These are phyloP conservation scores for Auxenochlorella pyrenoidosa DNA, from an alignment of 139 green algal genomes.

Conservation along the genomic window DNA sequence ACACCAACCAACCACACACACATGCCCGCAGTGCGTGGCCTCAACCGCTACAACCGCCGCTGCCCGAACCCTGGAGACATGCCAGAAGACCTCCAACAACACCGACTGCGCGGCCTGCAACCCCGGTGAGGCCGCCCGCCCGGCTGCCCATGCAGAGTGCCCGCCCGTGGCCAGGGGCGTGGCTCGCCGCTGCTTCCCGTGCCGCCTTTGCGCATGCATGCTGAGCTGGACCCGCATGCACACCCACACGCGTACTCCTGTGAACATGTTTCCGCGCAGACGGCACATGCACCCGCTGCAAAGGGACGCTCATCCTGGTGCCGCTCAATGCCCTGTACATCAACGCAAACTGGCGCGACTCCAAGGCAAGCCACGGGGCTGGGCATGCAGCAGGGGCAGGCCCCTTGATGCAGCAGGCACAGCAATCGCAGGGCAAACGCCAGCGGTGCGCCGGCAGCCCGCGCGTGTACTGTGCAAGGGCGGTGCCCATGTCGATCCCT, in stretches of 20 bases:
- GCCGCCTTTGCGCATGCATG: not conserved
- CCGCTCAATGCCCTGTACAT: conserved; percentile 18
- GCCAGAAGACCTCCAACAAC: not conserved
- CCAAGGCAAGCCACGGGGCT: not conserved
- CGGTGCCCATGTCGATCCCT: too few relatives aligned
- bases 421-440: too few relatives aligned
- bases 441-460: too few relatives aligned
- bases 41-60: not conserved
- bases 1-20: too few relatives aligned
- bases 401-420: not conserved
- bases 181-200: not conserved
- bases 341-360: not conserved
- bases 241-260: too few relatives aligned
- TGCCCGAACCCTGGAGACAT: not conserved
- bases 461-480: too few relatives aligned
- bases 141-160: too few relatives aligned
- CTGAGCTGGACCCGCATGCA: too few relatives aligned
- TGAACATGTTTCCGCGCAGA: not conserved
- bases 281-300: conserved; percentile 2
- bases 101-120: not conserved
- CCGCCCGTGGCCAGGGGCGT: too few relatives aligned
- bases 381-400: too few relatives aligned
- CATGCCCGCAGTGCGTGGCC: not conserved
- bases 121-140: not conserved
- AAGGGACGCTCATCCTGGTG: not conserved